Base-by-base conservation (phyloP, 768 basidiomycete species). In the Amylocystis lapponica region DNA sequence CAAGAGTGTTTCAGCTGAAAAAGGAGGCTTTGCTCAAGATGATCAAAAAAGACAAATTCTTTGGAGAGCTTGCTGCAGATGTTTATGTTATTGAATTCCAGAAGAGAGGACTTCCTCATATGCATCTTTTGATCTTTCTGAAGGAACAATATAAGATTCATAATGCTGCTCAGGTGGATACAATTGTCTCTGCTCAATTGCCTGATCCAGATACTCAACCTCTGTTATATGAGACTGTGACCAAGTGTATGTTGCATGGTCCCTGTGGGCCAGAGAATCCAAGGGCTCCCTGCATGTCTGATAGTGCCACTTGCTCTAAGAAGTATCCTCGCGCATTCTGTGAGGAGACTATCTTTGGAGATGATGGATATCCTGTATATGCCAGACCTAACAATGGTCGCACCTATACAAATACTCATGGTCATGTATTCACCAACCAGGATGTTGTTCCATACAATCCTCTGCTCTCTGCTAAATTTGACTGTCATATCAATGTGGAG, bases 81-180 rank as follows among this genome's bases (percentile, higher is more conserved):
- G 68, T 79, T 0, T 74, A 75, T 43, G 69, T 67, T 9, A 76
- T 78, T 39, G 74, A 82, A 47, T 80, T 78, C 50, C 78, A 80
- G 52, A 80, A 79, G 46, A 54, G 70, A 0, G 73, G 75, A 0
- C 66, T 81, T 0, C 76, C 76, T 20, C 76, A 79, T 48, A 68
- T 71, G 50, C 79, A 81, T 52, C 48, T 71, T 9, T 50, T 79
- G 1, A 56, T 80, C 33, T 70, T 72, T 45, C 53, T 79, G 1
- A 26, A 60, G 0, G 34, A 61, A 0, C 39, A 38, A 0, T 27
- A 56, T 43, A 71, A 70, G 43, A 54, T 76, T 2, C 22, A 19
- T 0, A 62, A 57, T 11, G 56, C 69, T 4, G 58, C 54, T 6
- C 59, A 65, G 16, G 55, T 80, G 6, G 68, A 78, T 48, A 46